phyloP scores from a whole-genome alignment of 371 early-diverging fungal species.

The Rhizopus microsporus region DNA sequence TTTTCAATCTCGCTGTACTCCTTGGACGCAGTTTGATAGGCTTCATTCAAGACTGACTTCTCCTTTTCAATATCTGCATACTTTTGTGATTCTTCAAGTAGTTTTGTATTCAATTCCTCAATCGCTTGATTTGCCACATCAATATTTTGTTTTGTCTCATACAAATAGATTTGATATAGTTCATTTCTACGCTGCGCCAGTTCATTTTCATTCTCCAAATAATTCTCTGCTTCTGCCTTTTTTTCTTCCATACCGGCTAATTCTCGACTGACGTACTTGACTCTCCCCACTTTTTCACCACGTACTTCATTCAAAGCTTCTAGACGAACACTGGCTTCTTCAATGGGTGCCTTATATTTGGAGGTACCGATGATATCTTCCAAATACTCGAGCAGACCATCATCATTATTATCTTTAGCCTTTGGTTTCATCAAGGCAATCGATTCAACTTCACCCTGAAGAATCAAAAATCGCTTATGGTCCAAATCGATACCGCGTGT shows the following conservation, averaged over 20 bases:
- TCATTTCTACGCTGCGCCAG: constrained; percentile 71
- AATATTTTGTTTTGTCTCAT: constrained; percentile 49
- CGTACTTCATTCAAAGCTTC: constrained; percentile 80
- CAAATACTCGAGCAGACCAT: constrained; percentile 98
- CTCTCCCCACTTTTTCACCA: constrained; percentile 80
- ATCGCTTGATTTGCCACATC: constrained; percentile 49
- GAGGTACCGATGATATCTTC: constrained; percentile 99
- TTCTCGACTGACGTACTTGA: constrained; percentile 86
- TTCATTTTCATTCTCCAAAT: constrained; percentile 80
- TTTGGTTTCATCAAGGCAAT: constrained; percentile 99
- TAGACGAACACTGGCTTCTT: constrained; percentile 64
- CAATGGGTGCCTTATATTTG: constrained; percentile 88
- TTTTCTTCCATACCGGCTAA: constrained; percentile 75
- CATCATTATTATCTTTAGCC: constrained; percentile 89
- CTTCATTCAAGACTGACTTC: constrained; percentile 55
- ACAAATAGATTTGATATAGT: constrained; percentile 72
- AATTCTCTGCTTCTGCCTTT: constrained; percentile 84
- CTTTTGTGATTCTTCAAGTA: constrained; percentile 63
- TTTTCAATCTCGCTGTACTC: constrained; percentile 69
- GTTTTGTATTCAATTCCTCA: constrained; percentile 48
- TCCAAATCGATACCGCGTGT: constrained; percentile 96
- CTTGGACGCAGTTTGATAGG: constrained; percentile 52
- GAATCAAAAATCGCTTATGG: constrained; percentile 98
- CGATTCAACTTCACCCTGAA: constrained; percentile 99
- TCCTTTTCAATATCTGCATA: constrained; percentile 59